Evolutionary conservation across 768 basidiomycete species (phyloP).

Genomic region (Phaeotremella fagi): DNA sequence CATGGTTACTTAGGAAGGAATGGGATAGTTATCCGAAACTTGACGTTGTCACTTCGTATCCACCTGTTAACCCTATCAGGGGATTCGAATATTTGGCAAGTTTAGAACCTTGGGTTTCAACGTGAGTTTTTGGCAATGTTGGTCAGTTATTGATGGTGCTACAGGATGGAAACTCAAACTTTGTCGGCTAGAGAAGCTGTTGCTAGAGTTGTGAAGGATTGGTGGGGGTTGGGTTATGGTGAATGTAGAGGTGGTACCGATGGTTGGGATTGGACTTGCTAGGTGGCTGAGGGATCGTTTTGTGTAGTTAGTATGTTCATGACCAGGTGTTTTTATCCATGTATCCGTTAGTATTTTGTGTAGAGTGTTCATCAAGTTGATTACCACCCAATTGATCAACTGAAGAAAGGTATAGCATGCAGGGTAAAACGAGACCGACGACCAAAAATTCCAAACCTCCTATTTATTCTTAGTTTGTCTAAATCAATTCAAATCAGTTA

Average conservation of each 20-base stretch:
- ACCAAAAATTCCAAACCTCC: background rate
- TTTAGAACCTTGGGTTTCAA: conserved; percentile 70
- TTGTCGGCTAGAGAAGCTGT: conserved; percentile 76
- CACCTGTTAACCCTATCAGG: conserved; percentile 69
- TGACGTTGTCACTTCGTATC: conserved; percentile 62
- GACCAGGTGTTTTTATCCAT: no score
- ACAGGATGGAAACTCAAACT: conserved; percentile 90
- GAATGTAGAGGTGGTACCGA: conserved; percentile 53
- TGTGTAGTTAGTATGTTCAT: no score
- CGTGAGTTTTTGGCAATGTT: conserved; percentile 20
- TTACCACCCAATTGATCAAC: background rate
- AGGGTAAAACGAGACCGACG: background rate
- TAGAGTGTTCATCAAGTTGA: background rate
- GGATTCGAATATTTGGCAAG: conserved; percentile 88
- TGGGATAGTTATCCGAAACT: conserved; percentile 52
- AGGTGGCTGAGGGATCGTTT: no score
- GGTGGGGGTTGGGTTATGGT: conserved; percentile 69
- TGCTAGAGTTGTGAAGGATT: conserved; percentile 68
- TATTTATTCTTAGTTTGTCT: background rate
- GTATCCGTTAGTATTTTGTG: background rate
- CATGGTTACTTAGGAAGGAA: conserved; percentile 80
- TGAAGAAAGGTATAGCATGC: background rate
- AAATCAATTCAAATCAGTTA: background rate
- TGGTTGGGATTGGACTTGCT: conserved; percentile 66
- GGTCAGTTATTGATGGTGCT: background rate